Evolutionary conservation across 306 rosid genomes (phyloP).

Genomic region (Gillenia trifoliata): DNA sequence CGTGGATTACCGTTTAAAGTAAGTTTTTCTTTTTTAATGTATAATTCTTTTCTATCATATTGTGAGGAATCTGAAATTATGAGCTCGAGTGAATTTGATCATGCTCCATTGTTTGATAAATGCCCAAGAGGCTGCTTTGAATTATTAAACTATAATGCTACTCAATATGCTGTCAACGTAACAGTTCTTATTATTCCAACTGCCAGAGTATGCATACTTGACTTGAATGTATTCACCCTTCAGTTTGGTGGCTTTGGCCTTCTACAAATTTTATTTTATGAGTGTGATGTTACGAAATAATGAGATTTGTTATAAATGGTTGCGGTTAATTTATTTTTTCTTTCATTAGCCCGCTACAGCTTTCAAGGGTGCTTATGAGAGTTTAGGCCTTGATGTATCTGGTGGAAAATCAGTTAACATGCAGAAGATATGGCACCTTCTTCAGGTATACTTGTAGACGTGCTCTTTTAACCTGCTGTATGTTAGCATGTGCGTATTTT

Average conservation of each 20-base stretch:
- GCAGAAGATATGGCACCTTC: conserved; percentile 96
- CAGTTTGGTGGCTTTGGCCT: neutral
- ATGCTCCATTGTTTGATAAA: neutral
- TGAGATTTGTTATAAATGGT: neutral
- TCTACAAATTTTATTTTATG: neutral
- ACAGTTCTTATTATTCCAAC: neutral
- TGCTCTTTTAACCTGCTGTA: neutral
- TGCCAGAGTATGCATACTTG: neutral
- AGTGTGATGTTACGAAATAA: neutral
- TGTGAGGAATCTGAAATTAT: conserved; percentile 5
- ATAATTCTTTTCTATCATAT: conserved; percentile 1
- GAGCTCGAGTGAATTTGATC: conserved; percentile 1
- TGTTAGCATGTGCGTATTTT: neutral
- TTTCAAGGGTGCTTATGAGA: conserved; percentile 83
- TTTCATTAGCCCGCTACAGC: conserved; percentile 64
- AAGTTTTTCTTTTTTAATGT: conserved; percentile 15
- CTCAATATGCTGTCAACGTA: conserved; percentile 7
- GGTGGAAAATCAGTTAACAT: conserved; percentile 89
- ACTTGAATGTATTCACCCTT: neutral
- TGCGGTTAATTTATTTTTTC: conserved; percentile 2
- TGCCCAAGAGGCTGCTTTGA: conserved; percentile 10
- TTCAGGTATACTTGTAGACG: conserved; percentile 54
- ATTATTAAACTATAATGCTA: conserved; percentile 6
- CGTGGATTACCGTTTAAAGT: conserved; percentile 76
- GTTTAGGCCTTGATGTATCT: conserved; percentile 63